phyloP scores from a whole-genome alignment of 192 early-diverging fungal genomes.

The Rhizophlyctis rosea region DNA sequence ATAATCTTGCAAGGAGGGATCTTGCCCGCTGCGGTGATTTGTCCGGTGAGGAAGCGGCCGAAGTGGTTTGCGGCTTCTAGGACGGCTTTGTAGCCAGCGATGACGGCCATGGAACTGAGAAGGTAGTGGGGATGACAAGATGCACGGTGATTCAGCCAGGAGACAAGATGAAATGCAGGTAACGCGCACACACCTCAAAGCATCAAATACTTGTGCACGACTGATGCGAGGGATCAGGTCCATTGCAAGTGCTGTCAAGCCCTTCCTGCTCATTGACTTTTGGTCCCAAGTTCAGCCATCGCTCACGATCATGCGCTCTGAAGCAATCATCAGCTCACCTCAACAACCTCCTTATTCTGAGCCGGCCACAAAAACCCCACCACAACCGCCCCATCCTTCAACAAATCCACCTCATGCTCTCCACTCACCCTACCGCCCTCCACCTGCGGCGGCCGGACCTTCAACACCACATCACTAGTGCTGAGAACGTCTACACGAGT shows the following conservation, averaged over 20 bases:
- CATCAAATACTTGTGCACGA: constrained; percentile 35
- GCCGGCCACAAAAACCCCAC: constrained; percentile 28
- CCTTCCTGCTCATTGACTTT: not conserved
- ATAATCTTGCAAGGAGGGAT: constrained; percentile 34
- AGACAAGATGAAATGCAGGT: constrained; percentile 11
- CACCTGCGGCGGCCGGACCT: constrained; percentile 23
- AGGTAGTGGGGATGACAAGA: not conserved
- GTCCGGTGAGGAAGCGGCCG: constrained; percentile 34
- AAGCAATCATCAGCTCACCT: too few species aligned
- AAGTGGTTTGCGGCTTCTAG: constrained; percentile 35
- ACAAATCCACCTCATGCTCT: not conserved
- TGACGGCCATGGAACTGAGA: constrained; percentile 35
- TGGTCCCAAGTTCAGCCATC: too few species aligned
- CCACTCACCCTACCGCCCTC: not conserved
- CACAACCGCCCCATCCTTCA: constrained; percentile 23
- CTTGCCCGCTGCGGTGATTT: constrained; percentile 42
- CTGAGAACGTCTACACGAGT: not conserved
- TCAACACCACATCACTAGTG: constrained; percentile 26
- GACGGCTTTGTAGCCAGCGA: constrained; percentile 37
- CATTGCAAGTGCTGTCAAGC: not conserved
- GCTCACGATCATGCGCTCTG: too few species aligned
- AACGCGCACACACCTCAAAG: constrained; percentile 19
- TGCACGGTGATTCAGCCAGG: not conserved
- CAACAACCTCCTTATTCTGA: constrained; percentile 20
- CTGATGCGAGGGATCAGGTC: constrained; percentile 23